A percentile compares a stretch with the other conserved stretches of the same genome.
These are phyloP conservation scores for Umbelopsis vinacea DNA, from an alignment of 192 early-diverging fungal species.

Conservation along the genomic window DNA sequence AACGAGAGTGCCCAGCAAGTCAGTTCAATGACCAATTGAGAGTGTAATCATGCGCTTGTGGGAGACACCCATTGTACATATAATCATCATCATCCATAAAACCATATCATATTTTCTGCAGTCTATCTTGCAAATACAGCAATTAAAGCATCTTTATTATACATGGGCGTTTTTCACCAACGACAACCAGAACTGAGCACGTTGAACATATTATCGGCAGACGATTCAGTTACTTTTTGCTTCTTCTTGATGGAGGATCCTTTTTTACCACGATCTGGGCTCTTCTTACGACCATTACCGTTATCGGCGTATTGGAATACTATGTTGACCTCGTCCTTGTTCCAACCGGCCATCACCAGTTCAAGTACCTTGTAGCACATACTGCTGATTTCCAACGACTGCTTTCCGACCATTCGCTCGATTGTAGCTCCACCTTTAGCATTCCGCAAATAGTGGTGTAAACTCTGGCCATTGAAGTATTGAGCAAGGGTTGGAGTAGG, in stretches of 20 bases:
- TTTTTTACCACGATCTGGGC: not conserved
- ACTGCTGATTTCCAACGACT: conserved; percentile 21
- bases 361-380: conserved; percentile 38
- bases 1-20: too few species aligned
- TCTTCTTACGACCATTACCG: conserved; percentile 10
- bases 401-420: conserved; percentile 33
- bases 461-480: conserved; percentile 42
- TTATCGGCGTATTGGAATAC: conserved; percentile 29
- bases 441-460: conserved; percentile 38
- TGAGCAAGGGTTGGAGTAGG: conserved; percentile 27
- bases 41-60: too few species aligned
- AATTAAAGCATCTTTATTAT: too few species aligned
- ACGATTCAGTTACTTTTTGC: conserved; percentile 21
- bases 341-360: conserved; percentile 39
- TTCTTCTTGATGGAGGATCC: not conserved
- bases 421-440: conserved; percentile 42
- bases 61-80: too few species aligned
- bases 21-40: too few species aligned
- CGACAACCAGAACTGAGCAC: conserved; percentile 44
- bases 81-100: too few species aligned
- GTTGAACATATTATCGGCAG: conserved; percentile 45
- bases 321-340: conserved; percentile 42
- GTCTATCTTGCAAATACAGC: too few species aligned
- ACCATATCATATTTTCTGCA: too few species aligned
- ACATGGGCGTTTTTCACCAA: conserved; percentile 18